phyloP scores from a whole-genome alignment of 139 green algal genomes.

The Pseudopediastrum boryanum region DNA sequence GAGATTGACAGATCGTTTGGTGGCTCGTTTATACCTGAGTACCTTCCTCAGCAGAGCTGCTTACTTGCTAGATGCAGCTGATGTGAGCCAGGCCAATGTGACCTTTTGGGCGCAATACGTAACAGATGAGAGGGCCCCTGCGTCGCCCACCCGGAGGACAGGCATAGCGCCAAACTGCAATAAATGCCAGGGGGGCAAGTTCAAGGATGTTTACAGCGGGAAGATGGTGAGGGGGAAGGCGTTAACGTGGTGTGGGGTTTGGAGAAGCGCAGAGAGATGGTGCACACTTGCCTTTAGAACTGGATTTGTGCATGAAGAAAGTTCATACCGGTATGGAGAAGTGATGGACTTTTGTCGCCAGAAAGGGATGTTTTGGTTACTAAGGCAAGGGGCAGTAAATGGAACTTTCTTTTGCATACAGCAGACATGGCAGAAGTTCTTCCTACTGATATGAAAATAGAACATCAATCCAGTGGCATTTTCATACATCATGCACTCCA shows the following conservation, averaged over 20 bases:
- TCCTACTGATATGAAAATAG: too few relatives aligned
- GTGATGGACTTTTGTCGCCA: background rate
- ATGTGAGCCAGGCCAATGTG: background rate
- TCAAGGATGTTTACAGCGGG: constrained; percentile 31
- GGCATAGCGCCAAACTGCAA: constrained; percentile 22
- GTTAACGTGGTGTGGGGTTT: background rate
- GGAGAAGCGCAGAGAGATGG: background rate
- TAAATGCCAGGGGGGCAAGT: constrained; percentile 3
- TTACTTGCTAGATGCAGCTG: constrained; percentile 1
- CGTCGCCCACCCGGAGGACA: constrained; percentile 4
- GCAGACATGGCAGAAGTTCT: too few relatives aligned
- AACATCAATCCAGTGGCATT: too few relatives aligned
- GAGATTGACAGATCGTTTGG: constrained; percentile 6
- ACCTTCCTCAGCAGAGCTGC: constrained; percentile 18
- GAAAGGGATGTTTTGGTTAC: too few relatives aligned
- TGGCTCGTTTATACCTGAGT: constrained; percentile 21
- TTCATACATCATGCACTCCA: too few relatives aligned
- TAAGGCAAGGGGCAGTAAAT: too few relatives aligned
- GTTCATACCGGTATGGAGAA: background rate
- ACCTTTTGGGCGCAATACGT: constrained; percentile 22
- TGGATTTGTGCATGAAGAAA: background rate
- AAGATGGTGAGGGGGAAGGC: background rate
- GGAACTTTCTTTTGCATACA: too few relatives aligned
- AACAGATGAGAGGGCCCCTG: background rate
- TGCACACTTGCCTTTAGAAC: background rate